phyloP scores from a whole-genome alignment of 139 green algal species.

The Coelastrella sp. region DNA sequence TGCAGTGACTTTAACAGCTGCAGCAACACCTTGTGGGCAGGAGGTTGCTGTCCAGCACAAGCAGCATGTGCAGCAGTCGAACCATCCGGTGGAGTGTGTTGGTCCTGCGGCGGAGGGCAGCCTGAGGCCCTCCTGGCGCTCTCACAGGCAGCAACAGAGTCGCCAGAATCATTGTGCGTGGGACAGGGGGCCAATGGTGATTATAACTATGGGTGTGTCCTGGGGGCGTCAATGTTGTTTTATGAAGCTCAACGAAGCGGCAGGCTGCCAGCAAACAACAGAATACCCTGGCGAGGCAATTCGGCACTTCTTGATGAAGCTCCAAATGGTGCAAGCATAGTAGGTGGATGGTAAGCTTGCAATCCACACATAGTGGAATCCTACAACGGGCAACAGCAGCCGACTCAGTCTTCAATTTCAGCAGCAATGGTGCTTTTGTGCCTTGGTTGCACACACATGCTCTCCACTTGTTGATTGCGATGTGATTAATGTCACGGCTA shows the following conservation, averaged over 20 bases:
- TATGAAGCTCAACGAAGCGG: slow-evolving; percentile 69
- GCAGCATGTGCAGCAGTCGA: background rate
- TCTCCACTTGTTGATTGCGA: too few species aligned
- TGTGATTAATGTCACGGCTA: background rate
- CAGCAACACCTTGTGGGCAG: slow-evolving; percentile 21
- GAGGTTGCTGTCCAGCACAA: slow-evolving; percentile 27
- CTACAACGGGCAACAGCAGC: too few species aligned
- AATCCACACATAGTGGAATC: too few species aligned
- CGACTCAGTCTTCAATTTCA: too few species aligned
- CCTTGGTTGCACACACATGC: background rate
- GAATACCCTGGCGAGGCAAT: slow-evolving; percentile 62
- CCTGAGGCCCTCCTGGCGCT: background rate
- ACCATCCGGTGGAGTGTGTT: background rate
- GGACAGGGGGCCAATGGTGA: slow-evolving; percentile 1
- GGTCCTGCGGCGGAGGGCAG: slow-evolving; percentile 29
- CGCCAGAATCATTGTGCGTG: slow-evolving; percentile 2
- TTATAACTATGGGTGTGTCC: slow-evolving; percentile 53
- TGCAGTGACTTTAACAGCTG: slow-evolving; percentile 45
- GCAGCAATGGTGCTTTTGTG: background rate
- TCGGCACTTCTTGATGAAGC: slow-evolving; percentile 55
- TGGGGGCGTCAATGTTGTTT: slow-evolving; percentile 59
- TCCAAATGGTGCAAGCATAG: slow-evolving; percentile 49
- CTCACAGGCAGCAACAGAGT: background rate
- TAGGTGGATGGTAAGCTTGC: slow-evolving; percentile 55
- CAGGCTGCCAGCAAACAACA: slow-evolving; percentile 56